Base-by-base conservation (phyloP, 805 yeast genomes). In the Pichia deserticola region DNA sequence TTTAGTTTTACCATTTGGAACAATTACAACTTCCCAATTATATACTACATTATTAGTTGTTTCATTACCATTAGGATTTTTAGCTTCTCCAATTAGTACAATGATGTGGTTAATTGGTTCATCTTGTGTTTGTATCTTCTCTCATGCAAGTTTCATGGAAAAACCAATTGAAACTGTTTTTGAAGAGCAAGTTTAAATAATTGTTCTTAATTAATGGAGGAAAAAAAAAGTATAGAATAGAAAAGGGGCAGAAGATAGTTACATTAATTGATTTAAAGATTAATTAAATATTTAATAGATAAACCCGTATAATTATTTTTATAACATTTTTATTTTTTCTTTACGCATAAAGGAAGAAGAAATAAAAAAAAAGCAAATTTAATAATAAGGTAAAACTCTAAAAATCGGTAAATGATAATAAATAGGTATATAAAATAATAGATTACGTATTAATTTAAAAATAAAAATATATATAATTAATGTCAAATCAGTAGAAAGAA, bases 151-250 rank as follows among this genome's bases (percentile, higher is more conserved):
- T 13, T 76, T 93, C 56, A 79, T 93, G 85, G 99, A 93, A 66
- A 93, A 93, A 71, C 99, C 99, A 41, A 88, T 93, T 57, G 99
- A 93, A 74, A 86, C 95, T 36, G 97, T 93, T 25, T 93, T 93
- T 63, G 97, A 90, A 68, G 98, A 90, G 66, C 56, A 60, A 42
- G 77, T 73, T 54, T 73, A 61, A 51, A 30, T 25, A n/a, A 7
- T 15, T 6, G 40, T 20, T 20, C 20, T 20, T 20, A 20, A 20
- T 20, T 20, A 20, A 20, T 20, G 20, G 20, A 20, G 20, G 20
- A 20, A 20, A 20, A 20, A 20, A 20, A 20, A 20, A 20, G 20
- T 20, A 20, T 20, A 20, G 20, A 2, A n/a, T n/a, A n/a, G n/a
- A n/a, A n/a, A 20, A 20, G 3, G 20, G 20, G 20, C 20, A 3